Base-by-base conservation (phyloP, 2,329 filamentous ascomycete genomes). In the Diaporthe eres region DNA sequence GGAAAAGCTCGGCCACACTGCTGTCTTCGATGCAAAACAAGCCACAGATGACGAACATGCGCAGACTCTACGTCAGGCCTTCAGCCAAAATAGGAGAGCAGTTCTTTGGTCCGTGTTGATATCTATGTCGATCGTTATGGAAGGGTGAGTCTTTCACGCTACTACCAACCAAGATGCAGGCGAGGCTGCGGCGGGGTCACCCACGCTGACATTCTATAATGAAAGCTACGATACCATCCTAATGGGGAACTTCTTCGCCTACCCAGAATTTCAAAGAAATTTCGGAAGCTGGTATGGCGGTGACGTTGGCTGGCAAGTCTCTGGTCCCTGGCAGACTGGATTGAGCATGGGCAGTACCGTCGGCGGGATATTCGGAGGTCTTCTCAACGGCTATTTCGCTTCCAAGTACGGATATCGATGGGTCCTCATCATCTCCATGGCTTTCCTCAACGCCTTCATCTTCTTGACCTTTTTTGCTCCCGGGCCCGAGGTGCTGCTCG, bases 321-420 rank as follows among this genome's bases (percentile, higher is more conserved):
- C 85, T 0, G 85, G 87, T 0, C 78, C 85, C 0, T 91, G 89
- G 89, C 88, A 90, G 78, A 84, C 87, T 3, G 87, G 84, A 0
- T 80, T 91, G 0, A 82, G 82, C 37, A 80, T 79, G 76, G 77
- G 76, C 72, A 65, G 85, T 0, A 81, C 83, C 22, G 84, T 87
- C 12, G 89, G 89, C 5, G 83, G 85, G 19, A 87, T 91, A 28
- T 73, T 90, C 3, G 89, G 89, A 1, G 83, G 88, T 4, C 81
- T 88, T 13, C 75, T 88, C 31, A 87, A 87, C 74, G 89, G 89
- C 4, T 83, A 83, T 71, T 78, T 89, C 15, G 84, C 86, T 19
- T 83, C 88, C 49, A 81, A 83, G 4, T 85, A 81, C 47, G 87
- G 87, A 0, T 86, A 87, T 60, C 82, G 84, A n/a, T 82, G 82